Base-by-base conservation (phyloP, 805 yeast genomes). In the Candida arabinofermentans region DNA sequence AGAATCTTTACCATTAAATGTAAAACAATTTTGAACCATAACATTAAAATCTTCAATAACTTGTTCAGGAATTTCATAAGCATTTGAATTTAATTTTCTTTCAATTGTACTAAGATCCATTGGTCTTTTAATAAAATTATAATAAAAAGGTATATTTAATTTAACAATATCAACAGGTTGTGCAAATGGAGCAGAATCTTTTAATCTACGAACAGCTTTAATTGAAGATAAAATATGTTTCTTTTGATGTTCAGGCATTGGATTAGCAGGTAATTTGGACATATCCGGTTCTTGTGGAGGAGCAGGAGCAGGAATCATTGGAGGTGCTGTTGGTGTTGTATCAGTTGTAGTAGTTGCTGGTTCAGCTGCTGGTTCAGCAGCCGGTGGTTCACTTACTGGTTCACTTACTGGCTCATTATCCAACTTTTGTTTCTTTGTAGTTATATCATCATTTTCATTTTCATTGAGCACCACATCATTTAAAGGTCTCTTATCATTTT, bases 61-160 rank as follows among this genome's bases (percentile, higher is more conserved):
- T 48, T 81, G 80, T 48, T 75, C 75, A 9, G 89, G 81, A 5
- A 75, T 71, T 48, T 75, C 83, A 64, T 90, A 93, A 2, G 87
- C 90, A 56, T 80, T 78, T 7, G 63, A 77, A 31, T 59, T 70
- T 30, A 90, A 66, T 64, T 90, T 91, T 54, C 75, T 77, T 64
- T 93, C 99, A 50, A 93, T 86, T 2, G 97, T 88, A 3, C 90
- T 76, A 26, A 93, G 69, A 62, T 91, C 98, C 97, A 93, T 93
- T 30, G 99, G 99, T 55, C 83, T 72, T 49, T 77, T 73, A 55
- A 93, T 80, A 56, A 77, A 80, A 54, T 88, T 89, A 62, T 83
- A 87, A 62, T 93, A 93, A 49, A 85, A 79, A 3, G 99, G 99
- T 42, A 93, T 86, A 56, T 90, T 88, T 47, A 88, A 76, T 59